Conservation (phyloP, 2,329 filamentous ascomycete genomes). For the Colletotrichum lentis region DNA sequence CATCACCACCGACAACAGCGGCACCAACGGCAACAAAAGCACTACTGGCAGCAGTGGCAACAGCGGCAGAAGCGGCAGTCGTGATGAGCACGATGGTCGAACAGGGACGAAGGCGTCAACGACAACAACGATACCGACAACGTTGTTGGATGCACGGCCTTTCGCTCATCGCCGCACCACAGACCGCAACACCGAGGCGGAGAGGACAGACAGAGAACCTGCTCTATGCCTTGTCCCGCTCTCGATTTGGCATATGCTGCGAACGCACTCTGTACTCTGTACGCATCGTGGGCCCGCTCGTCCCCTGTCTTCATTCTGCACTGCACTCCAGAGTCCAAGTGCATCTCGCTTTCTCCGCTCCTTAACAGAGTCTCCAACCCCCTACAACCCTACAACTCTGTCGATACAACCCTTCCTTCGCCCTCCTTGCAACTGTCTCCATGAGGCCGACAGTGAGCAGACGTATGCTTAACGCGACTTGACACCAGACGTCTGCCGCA, state of each 20-base stretch:
- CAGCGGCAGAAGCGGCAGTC: neutral
- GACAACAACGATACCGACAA: neutral
- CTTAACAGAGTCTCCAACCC: neutral
- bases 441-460: conserved; percentile 30
- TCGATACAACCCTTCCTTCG: conserved; percentile 6
- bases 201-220: conserved; percentile 13
- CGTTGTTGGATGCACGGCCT: neutral
- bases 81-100: neutral
- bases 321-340: neutral
- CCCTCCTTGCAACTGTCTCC: conserved; percentile 17
- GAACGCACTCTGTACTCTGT: too few species aligned
- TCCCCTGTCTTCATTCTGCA: conserved; percentile 13
- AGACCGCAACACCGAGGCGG: conserved; percentile 5
- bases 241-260: conserved; percentile 29
- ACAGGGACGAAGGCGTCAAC: too few species aligned
- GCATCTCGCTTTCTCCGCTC: conserved; percentile 19
- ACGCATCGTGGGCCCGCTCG: conserved; percentile 16
- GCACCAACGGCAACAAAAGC: neutral
- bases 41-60: neutral
- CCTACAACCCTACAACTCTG: neutral
- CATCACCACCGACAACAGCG: neutral
- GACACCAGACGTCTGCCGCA: conserved; percentile 32
- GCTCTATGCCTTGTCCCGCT: conserved; percentile 15
- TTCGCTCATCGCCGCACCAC: conserved; percentile 1
- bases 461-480: conserved; percentile 35